Base-by-base conservation (phyloP, 2,329 filamentous ascomycete species). In the Aspergillus niger region DNA sequence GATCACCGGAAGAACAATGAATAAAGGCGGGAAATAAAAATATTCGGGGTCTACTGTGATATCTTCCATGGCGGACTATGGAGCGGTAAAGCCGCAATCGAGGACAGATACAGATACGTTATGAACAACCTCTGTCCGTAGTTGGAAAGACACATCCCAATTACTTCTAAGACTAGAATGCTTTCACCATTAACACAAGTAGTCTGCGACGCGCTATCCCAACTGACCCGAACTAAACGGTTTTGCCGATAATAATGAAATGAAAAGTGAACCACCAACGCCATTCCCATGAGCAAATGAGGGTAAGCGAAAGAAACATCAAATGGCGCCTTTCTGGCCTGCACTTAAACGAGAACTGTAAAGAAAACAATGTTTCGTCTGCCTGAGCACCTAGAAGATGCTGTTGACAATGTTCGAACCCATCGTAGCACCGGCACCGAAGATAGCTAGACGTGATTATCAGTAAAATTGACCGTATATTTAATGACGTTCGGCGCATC, bases 351-450 rank as follows among this genome's bases (percentile, higher is more conserved):
- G 5, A 36, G 11, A 36, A 38, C 22, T 13, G 36, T 20, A 57
- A 15, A 24, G 44, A 48, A 53, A 59, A 28, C 49, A 28, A 39
- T 36, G 26, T 52, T 47, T 47, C 44, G 61, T 26, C 32, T 41
- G 17, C 54, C 17, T 36, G 41, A 26, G 15, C 44, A 47, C 43
- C 79, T 87, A 96, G 76, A 97, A 95, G 69, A 96, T 96, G 65
- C 89, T 87, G 78, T 96, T 95, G 68, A 97, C 92, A 73, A 97
- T 87, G 73, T 96, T 95, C 67, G 89, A 86, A 73, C 93, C 93
- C 65, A 97, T 89, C 1, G 91, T 95, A 52, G 94, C 93, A 77
- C 94, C 93, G 51, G 94, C 94, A 76, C 94, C 94, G 70, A 96
- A 96, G 67, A 97, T 92, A 28, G 92, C 92, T 48, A 85, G 83